These are phyloP conservation scores for Starmera amethionina DNA, from an alignment of 805 yeast genomes.

Conservation along the genomic window DNA sequence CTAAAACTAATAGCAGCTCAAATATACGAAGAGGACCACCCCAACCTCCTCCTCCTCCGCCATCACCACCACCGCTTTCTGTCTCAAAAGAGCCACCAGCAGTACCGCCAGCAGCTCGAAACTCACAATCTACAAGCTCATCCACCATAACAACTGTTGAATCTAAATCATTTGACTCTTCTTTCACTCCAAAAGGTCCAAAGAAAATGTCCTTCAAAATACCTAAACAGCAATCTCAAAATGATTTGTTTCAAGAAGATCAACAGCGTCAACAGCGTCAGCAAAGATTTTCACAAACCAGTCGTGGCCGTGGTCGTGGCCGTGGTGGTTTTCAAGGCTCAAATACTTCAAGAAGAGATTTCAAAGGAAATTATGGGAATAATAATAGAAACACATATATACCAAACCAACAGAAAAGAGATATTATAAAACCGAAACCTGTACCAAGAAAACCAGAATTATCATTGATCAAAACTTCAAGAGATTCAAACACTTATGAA, in stretches of 20 bases:
- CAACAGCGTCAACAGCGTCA: background rate
- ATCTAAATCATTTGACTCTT: conserved; percentile 1
- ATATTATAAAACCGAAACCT: background rate
- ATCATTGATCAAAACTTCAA: conserved; percentile 13
- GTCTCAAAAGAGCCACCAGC: background rate
- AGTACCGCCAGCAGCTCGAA: background rate
- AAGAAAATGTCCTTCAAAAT: conserved; percentile 11
- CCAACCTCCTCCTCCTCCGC: background rate
- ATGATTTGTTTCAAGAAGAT: background rate
- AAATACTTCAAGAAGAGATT: too few relatives aligned
- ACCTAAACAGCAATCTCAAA: conserved; percentile 5
- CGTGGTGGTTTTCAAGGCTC: too few relatives aligned
- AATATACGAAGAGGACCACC: background rate
- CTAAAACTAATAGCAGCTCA: too few relatives aligned
- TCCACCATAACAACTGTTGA: background rate
- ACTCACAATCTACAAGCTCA: background rate
- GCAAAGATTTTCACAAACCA: background rate
- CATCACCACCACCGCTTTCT: background rate
- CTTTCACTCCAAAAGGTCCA: conserved; percentile 9
- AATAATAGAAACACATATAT: too few relatives aligned
- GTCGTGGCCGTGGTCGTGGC: too few relatives aligned
- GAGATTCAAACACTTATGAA: conserved; percentile 37
- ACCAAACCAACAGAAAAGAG: too few relatives aligned
- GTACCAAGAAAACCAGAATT: conserved; percentile 3
- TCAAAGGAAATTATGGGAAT: too few relatives aligned